Percentiles rank a stretch among this genome's conserved stretches.
Evolutionary conservation across 768 basidiomycete species (phyloP).

Genomic region (Collybia mongolica): DNA sequence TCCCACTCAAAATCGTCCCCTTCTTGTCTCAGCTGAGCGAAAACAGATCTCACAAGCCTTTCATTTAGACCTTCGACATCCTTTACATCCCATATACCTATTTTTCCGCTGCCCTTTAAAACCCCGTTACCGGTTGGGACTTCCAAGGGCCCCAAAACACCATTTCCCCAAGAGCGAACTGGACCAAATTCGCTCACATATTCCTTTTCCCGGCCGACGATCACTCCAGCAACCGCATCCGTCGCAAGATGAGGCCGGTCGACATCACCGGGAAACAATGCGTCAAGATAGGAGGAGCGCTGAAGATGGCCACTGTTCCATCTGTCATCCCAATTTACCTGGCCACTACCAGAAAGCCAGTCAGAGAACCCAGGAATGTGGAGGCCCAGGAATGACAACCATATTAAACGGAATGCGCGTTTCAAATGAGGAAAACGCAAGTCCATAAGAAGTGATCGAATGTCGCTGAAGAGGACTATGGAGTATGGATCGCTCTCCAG

Average conservation of each 20-base stretch:
- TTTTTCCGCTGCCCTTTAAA: conserved; percentile 24
- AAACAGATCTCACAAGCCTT: conserved; percentile 53
- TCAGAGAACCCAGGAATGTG: conserved; percentile 65
- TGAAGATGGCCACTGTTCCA: conserved; percentile 57
- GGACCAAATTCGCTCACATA: conserved; percentile 65
- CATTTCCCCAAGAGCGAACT: conserved; percentile 62
- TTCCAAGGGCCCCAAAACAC: conserved; percentile 48
- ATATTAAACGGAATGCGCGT: conserved; percentile 60
- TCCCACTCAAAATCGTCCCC: conserved; percentile 65
- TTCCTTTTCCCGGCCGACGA: conserved; percentile 65
- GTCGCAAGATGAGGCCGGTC: conserved; percentile 35
- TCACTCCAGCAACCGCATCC: conserved; percentile 63
- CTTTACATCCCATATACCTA: conserved; percentile 34
- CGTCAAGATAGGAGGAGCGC: conserved; percentile 40
- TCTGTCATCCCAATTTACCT: conserved; percentile 60
- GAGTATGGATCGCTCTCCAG: conserved; percentile 62
- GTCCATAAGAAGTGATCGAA: conserved; percentile 55
- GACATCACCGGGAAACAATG: conserved; percentile 48
- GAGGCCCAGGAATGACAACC: conserved; percentile 71
- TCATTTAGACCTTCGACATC: conserved; percentile 54
- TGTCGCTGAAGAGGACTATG: conserved; percentile 70
- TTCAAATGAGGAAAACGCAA: conserved; percentile 44
- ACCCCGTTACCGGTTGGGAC: conserved; percentile 11
- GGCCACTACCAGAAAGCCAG: conserved; percentile 28
- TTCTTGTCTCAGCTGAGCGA: conserved; percentile 52